Evolutionary conservation across 176 grass and related monocot genomes (phyloP).

Genomic region (Pontederia crassipes): DNA sequence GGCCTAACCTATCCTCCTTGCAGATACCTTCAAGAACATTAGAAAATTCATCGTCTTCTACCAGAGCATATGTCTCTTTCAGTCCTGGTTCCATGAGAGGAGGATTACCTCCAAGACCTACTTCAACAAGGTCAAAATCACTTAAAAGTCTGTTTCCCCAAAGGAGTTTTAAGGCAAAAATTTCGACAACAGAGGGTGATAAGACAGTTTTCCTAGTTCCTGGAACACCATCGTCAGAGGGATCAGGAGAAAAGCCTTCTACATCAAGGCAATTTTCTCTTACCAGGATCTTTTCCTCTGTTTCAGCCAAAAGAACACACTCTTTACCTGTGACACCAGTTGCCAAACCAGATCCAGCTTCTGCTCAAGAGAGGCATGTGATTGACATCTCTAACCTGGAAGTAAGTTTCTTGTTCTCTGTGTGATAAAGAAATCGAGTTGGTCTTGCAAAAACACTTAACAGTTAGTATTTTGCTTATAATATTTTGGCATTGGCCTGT

Average conservation of each 20-base stretch:
- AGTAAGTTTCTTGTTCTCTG: slow-evolving; percentile 34
- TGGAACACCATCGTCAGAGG: slow-evolving; percentile 44
- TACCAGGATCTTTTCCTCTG: slow-evolving; percentile 60
- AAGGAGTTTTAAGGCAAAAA: slow-evolving; percentile 54
- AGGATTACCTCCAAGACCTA: slow-evolving; percentile 63
- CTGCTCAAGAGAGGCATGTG: slow-evolving; percentile 35
- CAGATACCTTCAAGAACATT: slow-evolving; percentile 75
- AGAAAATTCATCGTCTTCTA: slow-evolving; percentile 33
- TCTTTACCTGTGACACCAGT: slow-evolving; percentile 88
- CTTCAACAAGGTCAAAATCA: slow-evolving; percentile 65
- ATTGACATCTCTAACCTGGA: slow-evolving; percentile 36
- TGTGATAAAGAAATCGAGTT: background rate
- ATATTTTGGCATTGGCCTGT: too few species aligned
- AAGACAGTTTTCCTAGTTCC: slow-evolving; percentile 56
- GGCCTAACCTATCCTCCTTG: slow-evolving; percentile 42
- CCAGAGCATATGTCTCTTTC: slow-evolving; percentile 42
- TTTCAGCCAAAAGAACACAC: slow-evolving; percentile 56
- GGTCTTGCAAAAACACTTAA: too few species aligned
- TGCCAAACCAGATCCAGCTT: slow-evolving; percentile 25
- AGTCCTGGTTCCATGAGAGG: slow-evolving; percentile 54
- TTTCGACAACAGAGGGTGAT: slow-evolving; percentile 45
- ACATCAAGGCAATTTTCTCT: slow-evolving; percentile 58
- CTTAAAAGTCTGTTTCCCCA: slow-evolving; percentile 60
- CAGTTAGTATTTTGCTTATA: too few species aligned
- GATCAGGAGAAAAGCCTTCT: slow-evolving; percentile 39